phyloP scores from a whole-genome alignment of 805 yeast species.

The Zygosaccharomyces rouxii region DNA sequence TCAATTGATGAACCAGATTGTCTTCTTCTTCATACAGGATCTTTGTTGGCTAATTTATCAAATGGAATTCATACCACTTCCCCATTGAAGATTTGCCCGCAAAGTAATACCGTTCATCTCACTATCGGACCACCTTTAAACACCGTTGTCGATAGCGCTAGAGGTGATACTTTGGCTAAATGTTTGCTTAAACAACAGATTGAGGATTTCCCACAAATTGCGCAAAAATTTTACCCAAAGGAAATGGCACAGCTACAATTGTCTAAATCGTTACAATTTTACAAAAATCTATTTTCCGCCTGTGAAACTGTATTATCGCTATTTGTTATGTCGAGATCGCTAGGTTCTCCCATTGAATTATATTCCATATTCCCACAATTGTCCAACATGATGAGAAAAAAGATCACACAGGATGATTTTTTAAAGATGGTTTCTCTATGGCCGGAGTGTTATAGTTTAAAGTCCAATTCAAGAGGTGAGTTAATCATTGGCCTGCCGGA shows the following conservation, averaged over 20 bases:
- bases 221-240: conserved; percentile 20
- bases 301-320: conserved; percentile 31
- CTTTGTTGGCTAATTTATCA: conserved; percentile 19
- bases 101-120: conserved; percentile 18
- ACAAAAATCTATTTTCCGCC: conserved; percentile 24
- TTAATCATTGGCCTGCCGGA: conserved; percentile 24
- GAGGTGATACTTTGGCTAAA: conserved; percentile 12
- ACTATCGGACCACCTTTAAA: conserved; percentile 24
- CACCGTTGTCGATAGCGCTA: conserved; percentile 5
- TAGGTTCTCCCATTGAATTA: conserved; percentile 20
- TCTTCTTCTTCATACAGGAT: conserved; percentile 30
- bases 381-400: conserved; percentile 28
- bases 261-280: conserved; percentile 16
- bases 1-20: conserved; percentile 26
- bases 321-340: conserved; percentile 22
- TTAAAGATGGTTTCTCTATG: conserved; percentile 29
- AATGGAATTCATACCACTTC: conserved; percentile 24
- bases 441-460: conserved; percentile 28
- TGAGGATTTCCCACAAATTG: conserved; percentile 25
- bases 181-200: conserved; percentile 23
- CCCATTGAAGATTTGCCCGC: conserved; percentile 21
- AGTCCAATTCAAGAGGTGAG: conserved; percentile 23
- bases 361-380: conserved; percentile 28
- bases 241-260: conserved; percentile 18
- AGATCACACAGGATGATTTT: conserved; percentile 25